Evolutionary conservation across 2,329 filamentous ascomycete genomes (phyloP).

Genomic region (Trichoderma sp.): DNA sequence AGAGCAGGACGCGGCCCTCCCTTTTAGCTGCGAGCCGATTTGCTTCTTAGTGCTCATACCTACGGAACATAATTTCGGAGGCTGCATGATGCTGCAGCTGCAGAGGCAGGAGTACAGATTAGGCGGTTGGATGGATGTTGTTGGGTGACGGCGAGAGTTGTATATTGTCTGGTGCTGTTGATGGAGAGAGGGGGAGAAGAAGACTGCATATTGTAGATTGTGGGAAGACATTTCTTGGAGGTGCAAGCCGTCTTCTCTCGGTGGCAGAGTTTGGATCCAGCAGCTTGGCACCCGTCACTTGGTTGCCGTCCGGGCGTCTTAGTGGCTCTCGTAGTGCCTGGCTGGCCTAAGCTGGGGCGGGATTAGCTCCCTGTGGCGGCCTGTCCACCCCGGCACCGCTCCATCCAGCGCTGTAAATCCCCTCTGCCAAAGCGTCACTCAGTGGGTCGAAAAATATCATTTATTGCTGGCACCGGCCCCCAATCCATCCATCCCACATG

Average conservation of each 20-base stretch:
- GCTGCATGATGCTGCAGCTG: not conserved
- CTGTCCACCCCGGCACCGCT: not conserved
- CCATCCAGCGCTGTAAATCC: slow-evolving; percentile 13
- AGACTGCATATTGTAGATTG: not conserved
- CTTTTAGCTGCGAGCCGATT: not conserved
- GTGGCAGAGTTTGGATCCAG: not conserved
- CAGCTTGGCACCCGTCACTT: not conserved
- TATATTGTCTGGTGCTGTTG: not conserved
- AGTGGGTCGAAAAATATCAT: slow-evolving; percentile 5
- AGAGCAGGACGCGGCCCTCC: slow-evolving; percentile 13
- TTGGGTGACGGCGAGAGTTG: not conserved
- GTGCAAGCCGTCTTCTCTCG: not conserved
- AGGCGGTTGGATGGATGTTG: not conserved
- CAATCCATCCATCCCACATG: not conserved
- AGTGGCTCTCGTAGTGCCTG: not conserved
- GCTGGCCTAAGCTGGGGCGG: not conserved
- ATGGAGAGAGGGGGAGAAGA: not conserved
- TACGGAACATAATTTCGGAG: not conserved
- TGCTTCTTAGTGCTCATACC: not conserved
- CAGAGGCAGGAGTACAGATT: not conserved
- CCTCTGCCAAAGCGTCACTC: not conserved
- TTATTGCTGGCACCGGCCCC: slow-evolving; percentile 2
- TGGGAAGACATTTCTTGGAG: not conserved
- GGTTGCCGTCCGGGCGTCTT: not conserved
- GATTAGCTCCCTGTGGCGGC: slow-evolving; percentile 3